Conservation (phyloP, 306 rosid genomes). For the Luffa acutangula region DNA sequence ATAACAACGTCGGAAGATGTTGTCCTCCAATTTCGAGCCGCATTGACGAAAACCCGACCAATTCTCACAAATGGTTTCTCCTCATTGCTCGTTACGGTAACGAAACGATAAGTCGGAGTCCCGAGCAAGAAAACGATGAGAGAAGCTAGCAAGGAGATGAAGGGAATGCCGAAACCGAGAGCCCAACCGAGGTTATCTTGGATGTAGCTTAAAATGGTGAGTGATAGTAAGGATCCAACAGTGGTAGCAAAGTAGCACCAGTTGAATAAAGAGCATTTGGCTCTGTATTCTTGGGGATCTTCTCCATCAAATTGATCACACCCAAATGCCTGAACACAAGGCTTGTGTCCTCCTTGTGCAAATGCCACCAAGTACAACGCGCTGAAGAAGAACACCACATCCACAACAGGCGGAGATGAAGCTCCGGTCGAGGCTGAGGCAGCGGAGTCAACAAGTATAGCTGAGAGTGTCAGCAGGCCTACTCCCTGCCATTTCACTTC, state of each 20-base stretch:
- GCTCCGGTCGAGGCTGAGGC: background rate
- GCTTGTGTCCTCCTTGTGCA: slow-evolving; percentile 72
- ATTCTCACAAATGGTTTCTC: slow-evolving; percentile 30
- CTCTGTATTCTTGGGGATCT: slow-evolving; percentile 46
- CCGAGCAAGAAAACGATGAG: slow-evolving; percentile 45
- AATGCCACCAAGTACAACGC: slow-evolving; percentile 51
- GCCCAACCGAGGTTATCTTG: slow-evolving; percentile 52
- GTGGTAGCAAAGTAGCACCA: slow-evolving; percentile 60
- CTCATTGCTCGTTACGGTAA: slow-evolving; percentile 1
- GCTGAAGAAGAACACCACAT: slow-evolving; percentile 38
- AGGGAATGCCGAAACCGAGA: slow-evolving; percentile 58
- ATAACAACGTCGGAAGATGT: slow-evolving; percentile 1
- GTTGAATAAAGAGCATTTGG: slow-evolving; percentile 66
- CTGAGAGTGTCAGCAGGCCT: slow-evolving; percentile 39
- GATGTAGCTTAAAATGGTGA: slow-evolving; percentile 22
- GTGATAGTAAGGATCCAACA: slow-evolving; percentile 24
- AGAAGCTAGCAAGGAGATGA: slow-evolving; percentile 22
- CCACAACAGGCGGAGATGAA: slow-evolving; percentile 17
- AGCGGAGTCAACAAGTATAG: slow-evolving; percentile 18
- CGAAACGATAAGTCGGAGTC: slow-evolving; percentile 29
- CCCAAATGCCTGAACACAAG: slow-evolving; percentile 72
- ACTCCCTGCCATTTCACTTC: slow-evolving; percentile 32
- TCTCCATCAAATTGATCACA: slow-evolving; percentile 61
- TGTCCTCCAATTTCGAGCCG: slow-evolving; percentile 20
- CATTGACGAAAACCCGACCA: slow-evolving; percentile 28